Evolutionary conservation across 2,329 filamentous ascomycete species (phyloP), one percentile per base, ranked within the genome.

Genomic region (Akanthomyces muscarius): DNA sequence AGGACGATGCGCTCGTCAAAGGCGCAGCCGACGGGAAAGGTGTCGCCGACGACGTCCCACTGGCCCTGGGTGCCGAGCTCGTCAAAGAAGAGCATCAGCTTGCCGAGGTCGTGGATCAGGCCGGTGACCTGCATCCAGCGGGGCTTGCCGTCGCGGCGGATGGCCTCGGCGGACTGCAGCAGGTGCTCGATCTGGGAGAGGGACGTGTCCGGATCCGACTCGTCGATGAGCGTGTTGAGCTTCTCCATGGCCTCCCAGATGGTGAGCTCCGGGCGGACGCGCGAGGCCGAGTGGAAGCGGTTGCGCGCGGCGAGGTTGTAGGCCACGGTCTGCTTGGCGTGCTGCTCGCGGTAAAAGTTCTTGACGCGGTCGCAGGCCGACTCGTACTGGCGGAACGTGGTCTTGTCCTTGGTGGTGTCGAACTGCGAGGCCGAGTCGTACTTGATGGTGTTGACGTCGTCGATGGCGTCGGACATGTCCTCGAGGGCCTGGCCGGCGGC

Each of bases 201-300:
- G 54, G 85, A 86, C 52, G 92, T 96, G 78, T 97, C 92, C 1
- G 92, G 92, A 78, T 97, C 92, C 23, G 89, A 92, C 77, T 96
- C 90, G 77, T 97, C 92, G 74, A 96, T 90, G 59, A 96, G 84
- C 0, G 89, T 92, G 83, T 96, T 91, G 71, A 96, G 88, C 77
- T 92, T 93, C 83, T 96, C 91, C 78, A 96, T 95, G 23, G 92
- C 92, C 74, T 96, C 82, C 92, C 92, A 96, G 74, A 96, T 83
- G 66, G 88, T 89, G 90, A 96, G 91, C 75, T 89, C 83, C 18
- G 89, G 86, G 61, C 81, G 78, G 47, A 70, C 71, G 21, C 89
- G 86, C 1, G 84, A 84, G 65, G 87, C 84, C 67, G 81, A 82
- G 75, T 87, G 67, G 70, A 79, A 79, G 54, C 75, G 75, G 69